A percentile compares a stretch with the other conserved stretches of the same genome.
phyloP scores from a whole-genome alignment of 2,329 filamentous ascomycete species.

The Penicillium olsonii region DNA sequence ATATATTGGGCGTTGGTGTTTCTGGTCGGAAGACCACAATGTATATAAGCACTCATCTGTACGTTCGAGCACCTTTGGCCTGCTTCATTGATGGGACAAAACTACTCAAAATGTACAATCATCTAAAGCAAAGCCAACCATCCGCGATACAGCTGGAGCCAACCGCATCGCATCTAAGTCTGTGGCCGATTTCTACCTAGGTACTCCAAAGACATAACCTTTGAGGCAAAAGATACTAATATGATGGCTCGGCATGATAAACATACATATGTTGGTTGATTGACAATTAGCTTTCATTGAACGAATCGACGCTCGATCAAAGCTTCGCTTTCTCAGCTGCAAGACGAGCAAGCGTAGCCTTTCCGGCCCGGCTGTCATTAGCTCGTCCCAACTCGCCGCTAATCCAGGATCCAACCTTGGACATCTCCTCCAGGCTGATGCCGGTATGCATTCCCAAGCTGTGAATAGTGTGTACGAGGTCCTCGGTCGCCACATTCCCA shows the following conservation, averaged over 20 bases:
- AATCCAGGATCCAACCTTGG: conserved; percentile 59
- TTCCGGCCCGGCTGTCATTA: conserved; percentile 58
- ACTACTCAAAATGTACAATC: background rate
- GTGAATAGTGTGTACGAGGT: conserved; percentile 62
- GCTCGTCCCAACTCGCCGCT: conserved; percentile 53
- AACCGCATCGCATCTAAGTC: too few relatives aligned
- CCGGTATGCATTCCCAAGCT: conserved; percentile 63
- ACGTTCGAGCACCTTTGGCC: background rate
- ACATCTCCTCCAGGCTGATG: conserved; percentile 57
- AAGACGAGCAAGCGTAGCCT: conserved; percentile 50
- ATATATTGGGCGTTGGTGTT: conserved; percentile 26
- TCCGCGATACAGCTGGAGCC: too few relatives aligned
- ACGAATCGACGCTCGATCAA: background rate
- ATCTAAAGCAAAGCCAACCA: too few relatives aligned
- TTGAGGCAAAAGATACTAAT: background rate
- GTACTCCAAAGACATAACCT: too few relatives aligned
- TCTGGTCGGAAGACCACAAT: conserved; percentile 1
- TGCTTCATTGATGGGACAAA: background rate
- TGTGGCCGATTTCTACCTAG: too few relatives aligned
- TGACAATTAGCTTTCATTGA: background rate
- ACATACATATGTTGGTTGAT: conserved; percentile 1
- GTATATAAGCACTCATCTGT: conserved; percentile 2
- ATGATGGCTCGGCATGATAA: background rate
- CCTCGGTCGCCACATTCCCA: conserved; percentile 66
- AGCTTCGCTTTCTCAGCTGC: conserved; percentile 14